Evolutionary conservation across 768 basidiomycete genomes (phyloP).

Genomic region (Amanita pseudoporphyria): DNA sequence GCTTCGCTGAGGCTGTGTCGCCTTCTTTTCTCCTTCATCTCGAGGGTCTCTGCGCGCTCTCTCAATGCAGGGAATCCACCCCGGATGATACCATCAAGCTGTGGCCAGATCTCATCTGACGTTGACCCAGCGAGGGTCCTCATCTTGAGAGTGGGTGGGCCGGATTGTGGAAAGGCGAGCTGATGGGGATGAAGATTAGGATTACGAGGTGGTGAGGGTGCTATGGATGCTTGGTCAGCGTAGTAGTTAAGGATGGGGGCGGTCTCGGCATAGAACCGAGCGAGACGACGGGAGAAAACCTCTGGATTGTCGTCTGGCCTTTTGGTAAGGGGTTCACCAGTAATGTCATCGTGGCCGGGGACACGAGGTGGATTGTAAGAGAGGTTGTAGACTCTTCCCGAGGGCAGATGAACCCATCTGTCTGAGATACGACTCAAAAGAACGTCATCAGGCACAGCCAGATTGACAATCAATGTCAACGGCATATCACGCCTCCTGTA

Average conservation of each 20-base stretch:
- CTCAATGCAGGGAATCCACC: slow-evolving; percentile 48
- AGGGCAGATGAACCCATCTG: slow-evolving; percentile 82
- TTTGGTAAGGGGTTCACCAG: slow-evolving; percentile 81
- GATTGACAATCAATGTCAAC: slow-evolving; percentile 73
- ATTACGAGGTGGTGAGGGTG: slow-evolving; percentile 17
- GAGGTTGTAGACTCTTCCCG: slow-evolving; percentile 85
- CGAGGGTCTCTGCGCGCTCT: slow-evolving; percentile 34
- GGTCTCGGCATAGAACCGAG: slow-evolving; percentile 71
- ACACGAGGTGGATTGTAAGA: slow-evolving; percentile 80
- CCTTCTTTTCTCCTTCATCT: slow-evolving; percentile 27
- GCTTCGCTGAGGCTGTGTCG: slow-evolving; percentile 44
- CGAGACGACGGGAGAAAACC: slow-evolving; percentile 65
- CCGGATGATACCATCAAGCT: slow-evolving; percentile 54
- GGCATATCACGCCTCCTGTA: slow-evolving; percentile 51
- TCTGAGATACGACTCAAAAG: slow-evolving; percentile 84
- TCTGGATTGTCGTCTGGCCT: slow-evolving; percentile 87
- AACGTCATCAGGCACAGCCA: slow-evolving; percentile 82
- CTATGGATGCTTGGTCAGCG: slow-evolving; percentile 22
- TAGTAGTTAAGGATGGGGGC: slow-evolving; percentile 77
- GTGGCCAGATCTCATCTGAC: slow-evolving; percentile 87
- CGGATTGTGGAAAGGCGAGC: slow-evolving; percentile 29
- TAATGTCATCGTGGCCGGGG: slow-evolving; percentile 73
- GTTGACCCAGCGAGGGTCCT: slow-evolving; percentile 61
- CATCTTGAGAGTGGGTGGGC: slow-evolving; percentile 38
- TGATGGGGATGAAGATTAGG: slow-evolving; percentile 42